phyloP scores from a whole-genome alignment of 768 basidiomycete genomes.

The Kockovaella imperatae region DNA sequence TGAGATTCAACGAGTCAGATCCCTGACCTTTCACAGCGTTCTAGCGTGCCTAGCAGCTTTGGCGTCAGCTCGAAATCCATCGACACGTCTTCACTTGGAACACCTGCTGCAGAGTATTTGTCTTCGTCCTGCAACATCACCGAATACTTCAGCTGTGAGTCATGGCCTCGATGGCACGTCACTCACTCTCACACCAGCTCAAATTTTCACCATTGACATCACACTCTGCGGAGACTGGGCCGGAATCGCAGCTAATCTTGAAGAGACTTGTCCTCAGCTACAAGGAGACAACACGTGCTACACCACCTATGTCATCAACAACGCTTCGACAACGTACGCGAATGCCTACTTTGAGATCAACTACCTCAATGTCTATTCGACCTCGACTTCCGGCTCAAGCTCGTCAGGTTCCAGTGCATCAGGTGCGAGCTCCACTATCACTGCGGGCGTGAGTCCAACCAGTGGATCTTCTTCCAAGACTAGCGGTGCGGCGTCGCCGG shows the following conservation, averaged over 20 bases:
- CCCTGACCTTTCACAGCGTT: conserved; percentile 31
- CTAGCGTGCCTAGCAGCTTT: conserved; percentile 29
- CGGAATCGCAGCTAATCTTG: conserved; percentile 52
- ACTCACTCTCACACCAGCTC: conserved; percentile 45
- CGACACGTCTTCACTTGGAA: conserved; percentile 52
- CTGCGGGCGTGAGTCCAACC: conserved; percentile 4
- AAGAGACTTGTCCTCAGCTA: conserved; percentile 40
- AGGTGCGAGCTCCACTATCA: conserved; percentile 3
- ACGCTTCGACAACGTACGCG: conserved; percentile 21
- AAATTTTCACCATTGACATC: conserved; percentile 65
- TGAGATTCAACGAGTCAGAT: conserved; percentile 33
- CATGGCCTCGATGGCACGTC: conserved; percentile 46
- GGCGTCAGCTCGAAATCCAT: conserved; percentile 50
- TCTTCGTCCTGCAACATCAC: conserved; percentile 52
- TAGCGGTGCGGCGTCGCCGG: background rate
- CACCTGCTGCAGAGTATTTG: conserved; percentile 65
- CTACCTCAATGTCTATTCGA: conserved; percentile 53
- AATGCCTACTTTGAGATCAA: conserved; percentile 57
- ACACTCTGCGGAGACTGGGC: conserved; percentile 57
- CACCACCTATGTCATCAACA: conserved; percentile 56
- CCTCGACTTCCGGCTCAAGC: background rate
- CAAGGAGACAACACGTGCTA: conserved; percentile 56
- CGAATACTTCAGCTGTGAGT: conserved; percentile 41
- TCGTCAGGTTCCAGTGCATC: background rate
- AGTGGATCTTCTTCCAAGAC: background rate